Evolutionary conservation across 371 early-diverging fungal species (phyloP), one percentile per base, ranked within the genome.

Genomic region (Zychaea mexicana): DNA sequence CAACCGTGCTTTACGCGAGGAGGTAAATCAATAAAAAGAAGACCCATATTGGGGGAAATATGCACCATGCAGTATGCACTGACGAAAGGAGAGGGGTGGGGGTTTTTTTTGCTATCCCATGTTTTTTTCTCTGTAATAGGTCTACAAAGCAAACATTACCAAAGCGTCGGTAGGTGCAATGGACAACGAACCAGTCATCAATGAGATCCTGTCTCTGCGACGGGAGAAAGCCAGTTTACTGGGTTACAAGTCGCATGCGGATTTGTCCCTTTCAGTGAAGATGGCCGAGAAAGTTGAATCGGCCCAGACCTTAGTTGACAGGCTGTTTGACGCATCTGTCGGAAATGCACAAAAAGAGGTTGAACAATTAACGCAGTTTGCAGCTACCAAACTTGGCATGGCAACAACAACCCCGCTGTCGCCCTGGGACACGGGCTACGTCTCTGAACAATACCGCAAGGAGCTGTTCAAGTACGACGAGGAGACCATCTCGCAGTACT

Each of bases 141-240:
- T 84, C n/a, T 86, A 86, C 49, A 71, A 70, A 12, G 86, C 86
- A 8, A 83, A 81, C 28, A 70, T 89, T 28, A 83, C 79, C 12
- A 82, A 82, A 38, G 89, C 89, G 7, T 87, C 87, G 0, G 61
- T 66, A 27, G 87, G 82, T 7, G 66, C 68, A 1, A 54, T 76
- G 56, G 79, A 89, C 69, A 89, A 89, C 46, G 85, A 84, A 22
- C 84, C 85, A 2, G 71, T 87, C 19, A 85, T 89, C 67, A 81
- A 86, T 31, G 86, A 87, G 66, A 85, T 89, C n/a, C 60, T 89
- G 39, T 63, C 60, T 0, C 64, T 82, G 30, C 72, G 75, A 8
- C 70, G 65, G 57, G 86, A 89, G 62, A 82, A 84, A 26, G 87
- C 89, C 2, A 58, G 59, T 0, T 61, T 87, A 36, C 72, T 89